A percentile compares a stretch with the other conserved stretches of the same genome.
Conservation (phyloP, 305 asterid genomes). For the Petunia hybrid region DNA sequence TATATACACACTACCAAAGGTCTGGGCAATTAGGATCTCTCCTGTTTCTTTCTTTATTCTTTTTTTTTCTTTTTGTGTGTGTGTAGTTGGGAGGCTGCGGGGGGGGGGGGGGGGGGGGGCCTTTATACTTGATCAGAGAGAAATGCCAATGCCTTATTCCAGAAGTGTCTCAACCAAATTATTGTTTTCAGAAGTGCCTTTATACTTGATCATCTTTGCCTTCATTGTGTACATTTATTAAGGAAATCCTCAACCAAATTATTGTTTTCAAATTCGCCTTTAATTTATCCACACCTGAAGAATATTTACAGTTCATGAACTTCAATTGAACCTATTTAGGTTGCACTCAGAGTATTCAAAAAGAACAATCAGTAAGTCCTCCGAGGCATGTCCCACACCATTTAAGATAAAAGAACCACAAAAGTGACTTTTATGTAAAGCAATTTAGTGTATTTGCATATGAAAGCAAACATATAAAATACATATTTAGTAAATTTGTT, state of each 20-base stretch:
- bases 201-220: too few species aligned
- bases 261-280: slow-evolving; percentile 7
- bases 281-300: neutral
- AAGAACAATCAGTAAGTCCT: neutral
- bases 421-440: neutral
- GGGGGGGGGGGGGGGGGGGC: neutral
- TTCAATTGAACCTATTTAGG: slow-evolving; percentile 1
- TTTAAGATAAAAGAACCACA: neutral
- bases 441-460: neutral
- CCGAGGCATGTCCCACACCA: neutral
- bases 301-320: slow-evolving; percentile 1
- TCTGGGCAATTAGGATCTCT: neutral
- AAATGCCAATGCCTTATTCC: neutral
- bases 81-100: neutral
- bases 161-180: neutral
- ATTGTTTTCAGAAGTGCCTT: too few species aligned
- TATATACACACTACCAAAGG: too few species aligned
- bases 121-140: neutral
- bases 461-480: neutral
- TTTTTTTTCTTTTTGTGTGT: neutral
- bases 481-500: neutral
- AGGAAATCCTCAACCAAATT: neutral
- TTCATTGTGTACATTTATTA: neutral
- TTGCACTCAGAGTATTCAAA: neutral
- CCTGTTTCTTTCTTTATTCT: neutral